Evolutionary conservation across 768 basidiomycete species (phyloP), one percentile per base, ranked within the genome.

Genomic region (Pholiota microspora): DNA sequence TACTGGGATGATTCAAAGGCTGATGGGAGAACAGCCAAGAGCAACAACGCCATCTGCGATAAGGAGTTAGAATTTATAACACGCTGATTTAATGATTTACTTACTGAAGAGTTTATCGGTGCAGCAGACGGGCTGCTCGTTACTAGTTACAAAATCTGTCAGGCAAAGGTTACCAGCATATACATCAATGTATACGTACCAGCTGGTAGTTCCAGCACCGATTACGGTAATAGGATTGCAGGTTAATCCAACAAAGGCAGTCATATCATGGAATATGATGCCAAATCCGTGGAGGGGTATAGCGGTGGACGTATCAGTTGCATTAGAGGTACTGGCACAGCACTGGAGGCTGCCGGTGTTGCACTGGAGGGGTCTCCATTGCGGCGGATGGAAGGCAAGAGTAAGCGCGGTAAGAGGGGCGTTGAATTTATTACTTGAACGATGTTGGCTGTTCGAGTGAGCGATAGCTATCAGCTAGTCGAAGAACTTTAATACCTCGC

Each of bases 61-160:
- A n/a, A 18, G 10, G n/a, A 15, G 12, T 38, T 18, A 38, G 36
- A 16, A 38, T 16, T 38, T 7, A 16, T 38, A 4, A 2, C 3
- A 38, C 7, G 36, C 36, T 16, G 16, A 36, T 8, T 7, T 36
- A 4, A 15, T 15, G 15, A 4, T 15, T 15, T 15, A 36, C 28
- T 47, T 29, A 47, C 46, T 47, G 46, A 47, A 47, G 27, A 16
- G 18, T 5, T 47, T 31, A 16, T 47, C 31, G 28, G 46, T 47
- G 46, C 46, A 47, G 46, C 46, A 47, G 24, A 47, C 46, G 16
- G 46, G 46, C 46, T 47, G 46, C 8, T 29, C 25, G 18, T 27
- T 13, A 29, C 46, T 47, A 9, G 7, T 18, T 2, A 18, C 9
- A 28, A 47, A 21, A 9, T 24, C 10, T 44, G 3, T 3, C 4